Evolutionary conservation across 352 stramenopile species (phyloP).

Genomic region (Pythium aquatile): DNA sequence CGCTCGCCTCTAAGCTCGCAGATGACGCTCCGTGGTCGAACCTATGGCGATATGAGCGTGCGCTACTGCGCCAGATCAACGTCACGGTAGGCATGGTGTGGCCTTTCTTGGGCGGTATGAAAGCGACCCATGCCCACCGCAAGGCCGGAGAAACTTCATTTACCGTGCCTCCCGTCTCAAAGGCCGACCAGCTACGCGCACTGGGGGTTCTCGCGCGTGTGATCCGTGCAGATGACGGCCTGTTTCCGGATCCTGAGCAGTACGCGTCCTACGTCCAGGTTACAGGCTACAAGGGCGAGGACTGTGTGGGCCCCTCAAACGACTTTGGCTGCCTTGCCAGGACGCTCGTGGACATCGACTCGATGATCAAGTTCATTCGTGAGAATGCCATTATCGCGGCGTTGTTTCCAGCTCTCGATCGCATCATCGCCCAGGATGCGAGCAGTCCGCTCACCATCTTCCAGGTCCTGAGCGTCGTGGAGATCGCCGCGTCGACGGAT

Average conservation of each 20-base stretch:
- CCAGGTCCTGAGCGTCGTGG: conserved; percentile 39
- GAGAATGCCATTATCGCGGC: conserved; percentile 35
- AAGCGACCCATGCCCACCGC: conserved; percentile 59
- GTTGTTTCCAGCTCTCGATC: conserved; percentile 47
- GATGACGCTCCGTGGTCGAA: conserved; percentile 54
- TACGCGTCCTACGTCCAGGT: conserved; percentile 55
- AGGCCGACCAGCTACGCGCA: conserved; percentile 36
- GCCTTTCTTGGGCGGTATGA: conserved; percentile 56
- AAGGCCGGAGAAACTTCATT: conserved; percentile 34
- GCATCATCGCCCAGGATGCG: conserved; percentile 54
- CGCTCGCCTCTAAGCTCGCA: conserved; percentile 37
- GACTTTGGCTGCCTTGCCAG: conserved; percentile 60
- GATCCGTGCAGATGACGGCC: conserved; percentile 38
- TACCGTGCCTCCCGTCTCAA: conserved; percentile 32
- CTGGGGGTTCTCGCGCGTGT: conserved; percentile 43
- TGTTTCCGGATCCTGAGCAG: conserved; percentile 51
- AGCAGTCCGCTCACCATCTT: conserved; percentile 41
- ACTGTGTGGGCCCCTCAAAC: conserved; percentile 46
- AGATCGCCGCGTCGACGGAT: conserved; percentile 27
- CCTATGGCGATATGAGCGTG: conserved; percentile 50
- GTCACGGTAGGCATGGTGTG: conserved; percentile 32
- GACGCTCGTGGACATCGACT: conserved; percentile 50
- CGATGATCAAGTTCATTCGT: conserved; percentile 35
- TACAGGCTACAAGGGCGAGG: conserved; percentile 35
- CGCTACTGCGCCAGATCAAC: conserved; percentile 44